Conservation (phyloP, 2,329 filamentous ascomycete species). For the Penicillium oxalicum region DNA sequence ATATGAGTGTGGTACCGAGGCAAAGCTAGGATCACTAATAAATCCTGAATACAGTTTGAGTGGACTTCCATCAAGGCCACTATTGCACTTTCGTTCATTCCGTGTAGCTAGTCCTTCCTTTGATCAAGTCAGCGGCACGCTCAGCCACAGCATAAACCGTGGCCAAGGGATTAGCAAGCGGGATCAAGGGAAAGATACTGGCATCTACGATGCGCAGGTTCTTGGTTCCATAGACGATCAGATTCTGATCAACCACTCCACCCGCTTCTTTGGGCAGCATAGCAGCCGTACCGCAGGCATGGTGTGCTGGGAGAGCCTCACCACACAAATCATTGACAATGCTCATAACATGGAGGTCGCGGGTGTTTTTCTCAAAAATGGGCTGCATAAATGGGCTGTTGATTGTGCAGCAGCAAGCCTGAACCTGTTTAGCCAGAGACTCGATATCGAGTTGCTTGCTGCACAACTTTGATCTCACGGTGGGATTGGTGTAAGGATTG, state of each 20-base stretch:
- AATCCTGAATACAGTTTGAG: too few relatives aligned
- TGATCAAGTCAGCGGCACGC: slow-evolving; percentile 28
- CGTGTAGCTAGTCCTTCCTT: background rate
- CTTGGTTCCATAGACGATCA: slow-evolving; percentile 28
- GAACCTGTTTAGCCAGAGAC: slow-evolving; percentile 10
- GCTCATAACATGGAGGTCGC: slow-evolving; percentile 5
- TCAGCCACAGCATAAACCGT: slow-evolving; percentile 36
- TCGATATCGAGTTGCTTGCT: slow-evolving; percentile 13
- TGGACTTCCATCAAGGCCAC: too few relatives aligned
- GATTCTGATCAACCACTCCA: slow-evolving; percentile 28
- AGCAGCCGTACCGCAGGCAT: slow-evolving; percentile 13
- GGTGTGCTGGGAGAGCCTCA: slow-evolving; percentile 5
- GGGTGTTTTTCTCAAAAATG: slow-evolving; percentile 4
- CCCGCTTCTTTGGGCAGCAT: slow-evolving; percentile 29
- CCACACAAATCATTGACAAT: slow-evolving; percentile 9
- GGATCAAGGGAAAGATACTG: slow-evolving; percentile 33
- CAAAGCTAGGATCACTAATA: too few relatives aligned
- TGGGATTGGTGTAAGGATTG: background rate
- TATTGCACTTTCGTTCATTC: background rate
- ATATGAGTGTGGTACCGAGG: too few relatives aligned
- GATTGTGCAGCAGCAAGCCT: slow-evolving; percentile 2
- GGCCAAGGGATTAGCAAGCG: slow-evolving; percentile 33
- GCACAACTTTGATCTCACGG: slow-evolving; percentile 7
- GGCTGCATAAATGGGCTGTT: background rate
- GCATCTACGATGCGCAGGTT: slow-evolving; percentile 35